phyloP scores from a whole-genome alignment of 441 rosid species.

The Euphorbia celastroides region DNA sequence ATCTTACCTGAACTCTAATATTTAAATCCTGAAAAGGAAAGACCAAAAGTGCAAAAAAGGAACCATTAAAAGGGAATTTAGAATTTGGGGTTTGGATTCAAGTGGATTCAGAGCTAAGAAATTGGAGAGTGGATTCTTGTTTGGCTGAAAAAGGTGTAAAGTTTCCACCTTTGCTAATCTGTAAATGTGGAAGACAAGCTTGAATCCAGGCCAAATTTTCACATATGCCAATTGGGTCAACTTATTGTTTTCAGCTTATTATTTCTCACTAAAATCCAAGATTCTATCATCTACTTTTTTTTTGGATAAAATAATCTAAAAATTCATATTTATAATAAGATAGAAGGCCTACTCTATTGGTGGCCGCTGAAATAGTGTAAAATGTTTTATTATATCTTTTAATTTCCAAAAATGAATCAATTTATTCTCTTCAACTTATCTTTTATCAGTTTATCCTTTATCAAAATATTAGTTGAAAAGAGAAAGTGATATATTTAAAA shows the following conservation, averaged over 20 bases:
- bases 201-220: not conserved
- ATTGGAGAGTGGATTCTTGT: not conserved
- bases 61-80: not conserved
- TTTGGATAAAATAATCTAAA: not conserved
- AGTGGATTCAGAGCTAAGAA: not conserved
- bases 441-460: too few species aligned
- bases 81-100: not conserved
- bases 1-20: not conserved
- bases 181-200: not conserved
- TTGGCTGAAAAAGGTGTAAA: conserved; percentile 1
- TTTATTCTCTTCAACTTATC: too few species aligned
- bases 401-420: too few species aligned
- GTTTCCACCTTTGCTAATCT: not conserved
- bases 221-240: not conserved
- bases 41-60: not conserved
- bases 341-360: too few species aligned
- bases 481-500: too few species aligned
- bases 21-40: not conserved
- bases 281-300: not conserved
- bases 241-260: not conserved
- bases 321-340: not conserved
- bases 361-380: too few species aligned
- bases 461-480: too few species aligned
- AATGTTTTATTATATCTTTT: too few species aligned
- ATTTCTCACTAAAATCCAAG: conserved; percentile 1